These are phyloP conservation scores for Austropuccinia psidii DNA, from an alignment of 1,284 basidiomycete species.

Conservation along the genomic window DNA sequence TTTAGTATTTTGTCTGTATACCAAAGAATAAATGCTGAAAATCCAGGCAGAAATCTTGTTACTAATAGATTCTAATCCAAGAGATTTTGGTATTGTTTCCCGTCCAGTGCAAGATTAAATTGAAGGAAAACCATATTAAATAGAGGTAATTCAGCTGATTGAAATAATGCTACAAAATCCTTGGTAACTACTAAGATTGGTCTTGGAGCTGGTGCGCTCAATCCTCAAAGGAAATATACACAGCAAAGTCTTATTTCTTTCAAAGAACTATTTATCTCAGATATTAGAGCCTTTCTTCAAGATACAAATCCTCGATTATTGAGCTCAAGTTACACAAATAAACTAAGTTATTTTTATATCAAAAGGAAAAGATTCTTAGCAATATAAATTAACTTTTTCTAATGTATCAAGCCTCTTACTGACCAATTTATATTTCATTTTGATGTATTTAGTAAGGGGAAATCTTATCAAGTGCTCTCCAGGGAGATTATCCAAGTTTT, in stretches of 20 bases:
- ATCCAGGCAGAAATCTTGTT: conserved; percentile 81
- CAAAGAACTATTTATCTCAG: conserved; percentile 49
- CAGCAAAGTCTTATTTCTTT: neutral
- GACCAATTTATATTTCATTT: too few relatives aligned
- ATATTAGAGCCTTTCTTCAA: conserved; percentile 82
- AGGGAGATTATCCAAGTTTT: too few relatives aligned
- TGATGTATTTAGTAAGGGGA: too few relatives aligned
- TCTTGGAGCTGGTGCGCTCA: conserved; percentile 68
- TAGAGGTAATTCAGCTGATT: conserved; percentile 88
- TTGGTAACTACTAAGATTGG: conserved; percentile 86
- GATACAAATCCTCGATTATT: conserved; percentile 91
- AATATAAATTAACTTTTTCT: too few relatives aligned
- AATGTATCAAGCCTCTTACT: too few relatives aligned
- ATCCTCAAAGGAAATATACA: neutral
- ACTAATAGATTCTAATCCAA: conserved; percentile 80
- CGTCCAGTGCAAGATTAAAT: conserved; percentile 75
- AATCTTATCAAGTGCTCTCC: too few relatives aligned
- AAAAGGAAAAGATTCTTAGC: too few relatives aligned
- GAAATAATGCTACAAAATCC: conserved; percentile 89
- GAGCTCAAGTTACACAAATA: too few relatives aligned
- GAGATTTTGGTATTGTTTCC: conserved; percentile 88
- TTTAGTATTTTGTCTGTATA: conserved; percentile 79
- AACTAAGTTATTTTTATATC: too few relatives aligned
- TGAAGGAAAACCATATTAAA: conserved; percentile 81
- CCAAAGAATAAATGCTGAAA: conserved; percentile 94